Base-by-base conservation (phyloP, 192 early-diverging fungal species). In the Coemansia sp. region DNA sequence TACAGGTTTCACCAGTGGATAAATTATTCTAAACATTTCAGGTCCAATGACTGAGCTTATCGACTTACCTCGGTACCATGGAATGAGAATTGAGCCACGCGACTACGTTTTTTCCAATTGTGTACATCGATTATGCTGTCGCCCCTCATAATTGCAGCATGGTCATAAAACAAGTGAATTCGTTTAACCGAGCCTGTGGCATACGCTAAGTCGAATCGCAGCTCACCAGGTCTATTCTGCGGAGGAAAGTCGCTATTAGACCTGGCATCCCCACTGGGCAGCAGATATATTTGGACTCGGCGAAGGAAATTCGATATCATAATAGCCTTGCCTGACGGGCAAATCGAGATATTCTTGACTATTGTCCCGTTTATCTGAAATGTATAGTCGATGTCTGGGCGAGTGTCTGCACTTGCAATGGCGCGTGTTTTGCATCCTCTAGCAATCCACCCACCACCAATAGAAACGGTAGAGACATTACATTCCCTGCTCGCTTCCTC, bases 221-320 rank as follows among this genome's bases (percentile, higher is more conserved):
- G 58, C 50, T 54, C 29, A 23, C 48, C 0, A 2, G 19, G 48
- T 50, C 13, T 19, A n/a, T 15, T 19, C 15, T 6, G 22, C 20
- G 22, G 7, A 52, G 49, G 20, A 20, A 15, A 17, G 19, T 4
- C 7, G 15, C 13, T 1, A 25, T 52, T 20, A 25, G 7, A 25
- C 23, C 9, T 11, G 23, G 6, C 20, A 22, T 25, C 49, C 11
- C 9, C 49, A 11, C 13, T 52, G 2, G 20, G 20, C 10, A 71
- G 38, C 32, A 57, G 61, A 40, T 59, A 65, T 36, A 71, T 25
- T 35, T 33, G 57, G 9, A 50, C 63, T 22, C 65, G 56, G 59
- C 62, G 70, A 48, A 71, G 52, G 15, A 46, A 71, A 23, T 42
- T 71, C 9, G 70, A 71, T 7, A 33, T 54, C n/a, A 65, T 41